Evolutionary conservation across 2,329 filamentous ascomycete species (phyloP).

Genomic region (Sodiomyces alkalinus): DNA sequence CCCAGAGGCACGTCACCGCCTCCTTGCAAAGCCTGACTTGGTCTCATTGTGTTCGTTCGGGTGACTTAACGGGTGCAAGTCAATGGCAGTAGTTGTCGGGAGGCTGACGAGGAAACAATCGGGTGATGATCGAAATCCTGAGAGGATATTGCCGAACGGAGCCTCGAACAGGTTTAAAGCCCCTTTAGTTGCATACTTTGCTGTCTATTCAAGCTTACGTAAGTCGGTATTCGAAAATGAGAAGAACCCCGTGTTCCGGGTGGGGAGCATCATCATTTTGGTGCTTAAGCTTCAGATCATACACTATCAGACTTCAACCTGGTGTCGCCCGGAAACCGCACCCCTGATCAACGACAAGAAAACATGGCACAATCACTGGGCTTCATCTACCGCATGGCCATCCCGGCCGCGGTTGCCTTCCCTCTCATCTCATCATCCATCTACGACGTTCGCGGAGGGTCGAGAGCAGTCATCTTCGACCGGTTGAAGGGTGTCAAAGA

Average conservation of each 20-base stretch:
- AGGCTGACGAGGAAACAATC: slow-evolving; percentile 5
- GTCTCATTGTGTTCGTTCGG: slow-evolving; percentile 20
- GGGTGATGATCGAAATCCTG: slow-evolving; percentile 12
- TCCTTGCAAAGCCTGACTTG: slow-evolving; percentile 21
- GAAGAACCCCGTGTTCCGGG: too few species aligned
- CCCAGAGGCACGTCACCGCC: slow-evolving; percentile 26
- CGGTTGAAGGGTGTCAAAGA: slow-evolving; percentile 85
- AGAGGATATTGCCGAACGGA: slow-evolving; percentile 14
- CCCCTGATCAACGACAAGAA: slow-evolving; percentile 26
- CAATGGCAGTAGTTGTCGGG: slow-evolving; percentile 1
- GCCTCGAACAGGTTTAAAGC: slow-evolving; percentile 1
- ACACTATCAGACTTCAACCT: not conserved
- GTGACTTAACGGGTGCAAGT: slow-evolving; percentile 4
- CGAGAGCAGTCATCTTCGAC: slow-evolving; percentile 96
- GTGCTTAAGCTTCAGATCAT: not conserved
- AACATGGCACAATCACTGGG: slow-evolving; percentile 37
- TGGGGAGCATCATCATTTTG: too few species aligned
- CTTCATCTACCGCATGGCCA: slow-evolving; percentile 49
- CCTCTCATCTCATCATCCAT: slow-evolving; percentile 62
- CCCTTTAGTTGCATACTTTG: not conserved
- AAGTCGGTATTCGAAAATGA: too few species aligned
- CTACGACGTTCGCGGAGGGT: slow-evolving; percentile 94
- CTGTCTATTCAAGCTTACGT: too few species aligned
- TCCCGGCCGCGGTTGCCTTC: slow-evolving; percentile 57
- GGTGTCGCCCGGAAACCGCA: slow-evolving; percentile 13